Evolutionary conservation across 768 basidiomycete genomes (phyloP).

Genomic region (Lactarius hatsudake): DNA sequence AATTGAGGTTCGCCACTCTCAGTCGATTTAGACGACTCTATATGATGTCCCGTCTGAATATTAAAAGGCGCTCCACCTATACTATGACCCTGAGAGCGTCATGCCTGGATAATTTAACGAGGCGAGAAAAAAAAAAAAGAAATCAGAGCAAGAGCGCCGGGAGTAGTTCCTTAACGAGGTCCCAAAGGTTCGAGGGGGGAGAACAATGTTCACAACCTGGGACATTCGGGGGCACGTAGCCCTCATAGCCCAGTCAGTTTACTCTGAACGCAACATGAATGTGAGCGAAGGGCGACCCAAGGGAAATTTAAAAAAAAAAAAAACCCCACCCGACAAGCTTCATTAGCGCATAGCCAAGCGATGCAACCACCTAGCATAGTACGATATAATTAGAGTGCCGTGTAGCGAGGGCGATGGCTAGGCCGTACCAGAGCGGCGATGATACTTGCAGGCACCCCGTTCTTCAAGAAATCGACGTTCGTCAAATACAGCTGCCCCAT

Average conservation of each 20-base stretch:
- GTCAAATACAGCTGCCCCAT: conserved; percentile 85
- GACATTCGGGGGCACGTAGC: background rate
- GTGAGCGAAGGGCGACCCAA: background rate
- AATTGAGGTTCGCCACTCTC: background rate
- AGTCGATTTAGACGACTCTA: background rate
- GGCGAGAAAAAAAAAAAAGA: background rate
- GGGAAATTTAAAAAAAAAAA: background rate
- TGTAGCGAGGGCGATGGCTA: conserved; percentile 8
- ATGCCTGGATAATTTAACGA: background rate
- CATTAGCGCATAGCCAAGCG: conserved; percentile 80
- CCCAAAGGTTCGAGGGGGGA: background rate
- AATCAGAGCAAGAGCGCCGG: background rate
- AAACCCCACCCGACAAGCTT: conserved; percentile 61
- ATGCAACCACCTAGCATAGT: conserved; percentile 69
- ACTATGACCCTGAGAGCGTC: background rate
- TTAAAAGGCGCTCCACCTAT: background rate
- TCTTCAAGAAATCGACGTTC: conserved; percentile 87
- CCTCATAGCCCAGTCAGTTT: background rate
- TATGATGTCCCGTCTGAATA: background rate
- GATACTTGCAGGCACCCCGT: conserved; percentile 91
- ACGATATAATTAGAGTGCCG: background rate
- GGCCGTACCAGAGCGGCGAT: conserved; percentile 73
- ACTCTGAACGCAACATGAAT: conserved; percentile 4
- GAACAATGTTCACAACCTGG: background rate
- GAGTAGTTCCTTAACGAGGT: background rate